phyloP scores from a whole-genome alignment of 129 eudicot genomes.

The Scalesia atractyloides region DNA sequence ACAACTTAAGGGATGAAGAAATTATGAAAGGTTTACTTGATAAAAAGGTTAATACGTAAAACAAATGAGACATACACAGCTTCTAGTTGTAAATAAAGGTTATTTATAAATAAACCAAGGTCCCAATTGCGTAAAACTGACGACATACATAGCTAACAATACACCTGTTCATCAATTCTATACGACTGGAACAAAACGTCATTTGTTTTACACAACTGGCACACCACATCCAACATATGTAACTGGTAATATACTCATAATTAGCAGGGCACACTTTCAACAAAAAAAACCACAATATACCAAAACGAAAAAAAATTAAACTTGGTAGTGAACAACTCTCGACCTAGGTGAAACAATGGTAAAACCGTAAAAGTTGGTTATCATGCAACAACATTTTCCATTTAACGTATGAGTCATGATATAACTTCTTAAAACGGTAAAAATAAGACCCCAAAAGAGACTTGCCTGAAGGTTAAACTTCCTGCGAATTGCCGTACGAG shows the following conservation, averaged over 20 bases:
- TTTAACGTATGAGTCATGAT: background rate
- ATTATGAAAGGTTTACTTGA: too few relatives aligned
- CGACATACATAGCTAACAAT: background rate
- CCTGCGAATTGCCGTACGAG: conserved; percentile 81
- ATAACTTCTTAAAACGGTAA: background rate
- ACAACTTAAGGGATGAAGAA: too few relatives aligned
- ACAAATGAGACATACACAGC: too few relatives aligned
- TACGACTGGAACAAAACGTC: background rate
- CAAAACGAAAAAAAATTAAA: background rate
- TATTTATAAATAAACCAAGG: too few relatives aligned
- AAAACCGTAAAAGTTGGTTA: background rate
- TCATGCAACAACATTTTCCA: background rate
- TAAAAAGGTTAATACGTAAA: too few relatives aligned
- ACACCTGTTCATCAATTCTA: background rate
- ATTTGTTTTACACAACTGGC: background rate
- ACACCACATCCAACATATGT: background rate
- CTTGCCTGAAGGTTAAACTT: conserved; percentile 89
- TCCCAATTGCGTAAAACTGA: conserved; percentile 1
- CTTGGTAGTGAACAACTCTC: background rate
- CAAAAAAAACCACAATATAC: background rate
- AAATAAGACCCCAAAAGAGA: conserved; percentile 7
- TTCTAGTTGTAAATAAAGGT: too few relatives aligned
- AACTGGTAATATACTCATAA: background rate
- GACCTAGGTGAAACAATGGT: background rate
- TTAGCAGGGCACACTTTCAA: background rate